These are phyloP conservation scores for Babesia microti DNA, from an alignment of 169 alveolate species.

Conservation along the genomic window DNA sequence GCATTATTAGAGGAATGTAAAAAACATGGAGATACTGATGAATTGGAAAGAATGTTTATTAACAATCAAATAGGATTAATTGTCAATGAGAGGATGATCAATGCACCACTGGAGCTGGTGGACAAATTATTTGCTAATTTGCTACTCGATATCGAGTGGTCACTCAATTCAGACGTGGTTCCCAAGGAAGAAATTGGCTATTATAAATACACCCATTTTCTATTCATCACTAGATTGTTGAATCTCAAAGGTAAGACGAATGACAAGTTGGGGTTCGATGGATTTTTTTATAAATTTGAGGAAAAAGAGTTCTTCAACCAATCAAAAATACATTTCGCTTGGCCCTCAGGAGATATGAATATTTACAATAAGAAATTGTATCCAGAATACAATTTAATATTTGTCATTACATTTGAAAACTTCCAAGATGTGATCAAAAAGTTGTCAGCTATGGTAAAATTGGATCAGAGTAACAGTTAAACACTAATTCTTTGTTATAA, in stretches of 20 bases:
- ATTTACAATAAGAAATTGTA: constrained; percentile 9
- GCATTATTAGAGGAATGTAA: constrained; percentile 12
- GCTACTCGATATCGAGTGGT: constrained; percentile 33
- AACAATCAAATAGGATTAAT: constrained; percentile 25
- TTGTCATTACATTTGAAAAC: constrained; percentile 11
- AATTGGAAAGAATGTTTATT: constrained; percentile 9
- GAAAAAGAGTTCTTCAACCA: constrained; percentile 25
- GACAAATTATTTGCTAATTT: constrained; percentile 26
- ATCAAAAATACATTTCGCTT: constrained; percentile 16
- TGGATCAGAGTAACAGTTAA: neutral
- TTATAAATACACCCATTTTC: constrained; percentile 33
- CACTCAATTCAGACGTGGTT: constrained; percentile 18
- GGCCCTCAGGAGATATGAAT: constrained; percentile 35
- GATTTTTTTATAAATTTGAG: constrained; percentile 38
- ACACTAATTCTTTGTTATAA: neutral
- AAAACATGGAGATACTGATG: constrained; percentile 13
- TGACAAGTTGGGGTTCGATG: no score
- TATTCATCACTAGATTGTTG: constrained; percentile 18
- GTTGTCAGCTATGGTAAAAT: constrained; percentile 15
- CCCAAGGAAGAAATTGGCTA: constrained; percentile 25
- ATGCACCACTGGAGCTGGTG: constrained; percentile 30
- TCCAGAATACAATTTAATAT: constrained; percentile 25
- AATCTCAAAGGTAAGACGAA: constrained; percentile 8
- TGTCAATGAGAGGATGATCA: constrained; percentile 30
- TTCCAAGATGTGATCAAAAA: constrained; percentile 10